Evolutionary conservation across 2,329 filamentous ascomycete genomes (phyloP).

Genomic region (Ceratocystis cacaofunesta): DNA sequence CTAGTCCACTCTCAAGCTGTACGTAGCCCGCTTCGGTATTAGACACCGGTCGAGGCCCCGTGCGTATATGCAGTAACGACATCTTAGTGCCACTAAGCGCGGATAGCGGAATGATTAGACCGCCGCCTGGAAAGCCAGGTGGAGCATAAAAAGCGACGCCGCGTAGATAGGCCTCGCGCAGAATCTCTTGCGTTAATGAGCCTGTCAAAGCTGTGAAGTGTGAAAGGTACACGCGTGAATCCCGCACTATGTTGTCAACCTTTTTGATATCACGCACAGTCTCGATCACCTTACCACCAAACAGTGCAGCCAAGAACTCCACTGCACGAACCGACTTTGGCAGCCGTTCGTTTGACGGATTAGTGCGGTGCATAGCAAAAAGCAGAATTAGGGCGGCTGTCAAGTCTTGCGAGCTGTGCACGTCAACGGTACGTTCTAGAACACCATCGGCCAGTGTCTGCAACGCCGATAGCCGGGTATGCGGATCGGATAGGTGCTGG

Average conservation of each 20-base stretch:
- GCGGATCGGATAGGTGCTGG: slow-evolving; percentile 9
- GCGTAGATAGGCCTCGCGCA: slow-evolving; percentile 10
- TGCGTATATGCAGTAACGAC: slow-evolving; percentile 7
- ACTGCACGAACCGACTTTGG: slow-evolving; percentile 2
- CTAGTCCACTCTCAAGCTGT: not conserved
- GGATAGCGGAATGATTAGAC: slow-evolving; percentile 12
- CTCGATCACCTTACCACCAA: not conserved
- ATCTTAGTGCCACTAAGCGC: slow-evolving; percentile 7
- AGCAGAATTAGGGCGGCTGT: slow-evolving; percentile 9
- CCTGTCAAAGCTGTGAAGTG: slow-evolving; percentile 6
- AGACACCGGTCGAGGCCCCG: not conserved
- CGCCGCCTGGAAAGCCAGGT: slow-evolving; percentile 4
- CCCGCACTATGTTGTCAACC: not conserved
- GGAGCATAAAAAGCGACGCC: slow-evolving; percentile 10
- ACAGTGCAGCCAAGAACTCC: slow-evolving; percentile 3
- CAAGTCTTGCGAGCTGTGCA: slow-evolving; percentile 9
- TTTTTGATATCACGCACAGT: not conserved
- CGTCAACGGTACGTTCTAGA: not conserved
- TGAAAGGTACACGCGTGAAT: slow-evolving; percentile 11
- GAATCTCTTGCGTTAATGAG: not conserved
- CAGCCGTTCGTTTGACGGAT: not conserved
- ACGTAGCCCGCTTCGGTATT: not conserved
- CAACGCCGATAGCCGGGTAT: slow-evolving; percentile 5
- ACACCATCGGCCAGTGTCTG: slow-evolving; percentile 10
- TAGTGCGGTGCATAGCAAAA: slow-evolving; percentile 8